Conservation (phyloP, 148 eudicot genomes). For the Pharnaceum exiguum region DNA sequence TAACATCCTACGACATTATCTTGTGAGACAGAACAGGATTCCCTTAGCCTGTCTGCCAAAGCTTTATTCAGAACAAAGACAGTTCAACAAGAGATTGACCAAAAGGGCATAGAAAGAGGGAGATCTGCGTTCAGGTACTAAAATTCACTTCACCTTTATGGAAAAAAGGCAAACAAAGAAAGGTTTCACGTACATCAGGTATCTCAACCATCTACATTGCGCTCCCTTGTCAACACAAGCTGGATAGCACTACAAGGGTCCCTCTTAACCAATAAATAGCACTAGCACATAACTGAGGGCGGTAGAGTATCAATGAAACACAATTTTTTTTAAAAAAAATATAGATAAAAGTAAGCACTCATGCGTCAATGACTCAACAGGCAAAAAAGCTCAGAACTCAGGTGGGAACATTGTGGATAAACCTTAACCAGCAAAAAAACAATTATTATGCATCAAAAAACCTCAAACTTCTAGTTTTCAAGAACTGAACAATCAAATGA, state of each 20-base stretch:
- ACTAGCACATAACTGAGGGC: not conserved
- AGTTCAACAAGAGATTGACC: too few relatives aligned
- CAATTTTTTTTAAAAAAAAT: too few relatives aligned
- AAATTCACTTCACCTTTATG: not conserved
- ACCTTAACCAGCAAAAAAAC: not conserved
- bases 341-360: too few relatives aligned
- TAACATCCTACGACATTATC: not conserved
- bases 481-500: slow-evolving; percentile 32
- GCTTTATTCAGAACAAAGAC: slow-evolving; percentile 4
- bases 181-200: not conserved
- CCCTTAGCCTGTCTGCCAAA: not conserved
- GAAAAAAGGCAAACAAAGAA: not conserved
- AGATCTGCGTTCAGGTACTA: not conserved
- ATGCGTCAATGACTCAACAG: slow-evolving; percentile 3
- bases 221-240: slow-evolving; percentile 10
- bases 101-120: not conserved
- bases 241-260: slow-evolving; percentile 12
- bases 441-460: slow-evolving; percentile 1
- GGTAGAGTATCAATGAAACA: not conserved
- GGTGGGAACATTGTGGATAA: too few relatives aligned
- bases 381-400: not conserved
- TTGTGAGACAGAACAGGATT: slow-evolving; percentile 12
- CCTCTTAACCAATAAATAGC: not conserved
- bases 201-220: slow-evolving; percentile 12
- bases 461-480: slow-evolving; percentile 1